Evolutionary conservation across 257 asterid genomes (phyloP), one percentile per base, ranked within the genome.

Genomic region (Nicotiana attenuata): DNA sequence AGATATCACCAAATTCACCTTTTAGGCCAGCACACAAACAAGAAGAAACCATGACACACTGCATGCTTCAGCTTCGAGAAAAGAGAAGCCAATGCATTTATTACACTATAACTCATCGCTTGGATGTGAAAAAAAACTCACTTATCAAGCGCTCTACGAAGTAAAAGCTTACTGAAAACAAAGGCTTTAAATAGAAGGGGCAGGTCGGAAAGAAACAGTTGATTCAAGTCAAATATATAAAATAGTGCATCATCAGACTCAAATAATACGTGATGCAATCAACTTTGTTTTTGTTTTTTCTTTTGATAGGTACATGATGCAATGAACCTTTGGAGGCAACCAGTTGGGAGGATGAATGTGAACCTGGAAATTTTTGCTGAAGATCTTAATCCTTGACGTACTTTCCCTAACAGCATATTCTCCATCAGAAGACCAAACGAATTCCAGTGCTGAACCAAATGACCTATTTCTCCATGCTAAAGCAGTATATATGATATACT

Each of bases 391-490:
- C 92, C 87, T 97, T 10, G 98, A 91, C 68, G 98, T 92, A 77
- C 98, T 97, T 92, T 97, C 99, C 86, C 97, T 90, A 84, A 94
- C 95, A 86, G 98, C 98, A 92, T 91, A 92, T 88, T 97, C 99
- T 80, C 99, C 98, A 81, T 97, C 99, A 22, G 94, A 82, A 63
- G 99, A 97, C 99, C 99, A 97, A 57, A 94, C 99, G 80, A 97
- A 86, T 79, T 97, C 99, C 92, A 97, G 86, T 35, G 98, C 98
- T 1, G 98, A 89, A 75, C 98, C 99, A 86, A 92, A 97, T 65
- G 98, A 97, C 87, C 94, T 90, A 89, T 95, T 95, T 88, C 99
- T 92, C 99, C 99, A 95, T n/a, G 99, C 99, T 91, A 97, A 84
- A 65, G 99, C 99, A 26, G 99, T 97, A 88, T 94, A 97, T 80